Evolutionary conservation across 2,329 filamentous ascomycete species (phyloP), one percentile per base, ranked within the genome.

Genomic region (Aspergillus carbonarius): DNA sequence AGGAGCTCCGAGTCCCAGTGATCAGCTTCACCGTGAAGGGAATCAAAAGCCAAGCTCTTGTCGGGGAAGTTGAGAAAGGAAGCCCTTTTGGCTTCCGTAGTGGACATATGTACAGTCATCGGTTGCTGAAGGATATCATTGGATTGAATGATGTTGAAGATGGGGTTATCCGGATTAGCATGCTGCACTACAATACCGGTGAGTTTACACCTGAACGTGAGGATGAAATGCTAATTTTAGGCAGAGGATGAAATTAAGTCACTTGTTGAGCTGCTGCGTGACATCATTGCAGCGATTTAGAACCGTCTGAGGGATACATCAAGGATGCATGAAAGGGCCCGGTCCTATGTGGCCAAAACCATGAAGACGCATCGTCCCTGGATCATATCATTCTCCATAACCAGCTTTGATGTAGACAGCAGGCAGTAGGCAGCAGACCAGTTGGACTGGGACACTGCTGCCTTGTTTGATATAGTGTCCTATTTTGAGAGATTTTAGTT

Each of bases 181-280:
- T 90, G 79, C 82, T 88, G 55, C 88, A 91, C 72, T 91, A 91
- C 68, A 91, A 91, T 66, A 89, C 86, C 2, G 69, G 83, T 85
- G 68, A 78, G 83, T 80, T 18, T 46, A 17, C 12, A 12, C 5
- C 32, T 12, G 12, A 6, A 34, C 4, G n/a, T n/a, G 6, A 23
- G 17, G 10, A 32, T 23, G 4, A 18, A 13, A 6, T 44, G 27
- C 51, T 54, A 34, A 54, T 20, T 5, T 42, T n/a, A 12, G 13
- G 9, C 15, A 54, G 51, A 54, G 51, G 35, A 32, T 7, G 51
- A 54, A 35, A 18, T 54, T 10, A 44, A 25, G 0, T 54, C 51
- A 18, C 51, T 54, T 32, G 51, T 54, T 13, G 27, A 44, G 51
- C 20, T 54, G 51, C 17, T 54, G 27, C 51, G 39, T 6, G 39